These are phyloP conservation scores for Nemania diffusa DNA, from an alignment of 2,329 filamentous ascomycete genomes.

Conservation along the genomic window DNA sequence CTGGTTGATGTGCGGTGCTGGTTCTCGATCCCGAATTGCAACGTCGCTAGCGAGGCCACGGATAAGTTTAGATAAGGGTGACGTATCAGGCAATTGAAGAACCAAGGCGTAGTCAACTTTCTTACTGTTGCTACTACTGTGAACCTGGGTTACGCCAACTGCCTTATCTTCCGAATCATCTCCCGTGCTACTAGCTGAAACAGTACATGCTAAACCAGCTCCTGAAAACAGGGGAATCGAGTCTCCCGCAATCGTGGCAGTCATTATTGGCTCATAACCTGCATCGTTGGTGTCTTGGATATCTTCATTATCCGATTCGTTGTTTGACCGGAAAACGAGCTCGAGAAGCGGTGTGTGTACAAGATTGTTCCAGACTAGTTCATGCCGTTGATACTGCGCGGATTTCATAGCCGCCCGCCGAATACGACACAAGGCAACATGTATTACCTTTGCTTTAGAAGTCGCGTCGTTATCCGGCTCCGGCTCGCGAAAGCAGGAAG, in stretches of 20 bases:
- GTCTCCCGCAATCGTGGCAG: not conserved
- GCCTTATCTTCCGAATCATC: not conserved
- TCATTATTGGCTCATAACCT: not conserved
- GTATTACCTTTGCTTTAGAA: not conserved
- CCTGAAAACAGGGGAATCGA: not conserved
- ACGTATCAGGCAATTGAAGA: not conserved
- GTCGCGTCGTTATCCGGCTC: not conserved
- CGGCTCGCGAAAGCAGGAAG: not conserved
- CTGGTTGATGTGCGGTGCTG: not conserved
- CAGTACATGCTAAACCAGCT: not conserved
- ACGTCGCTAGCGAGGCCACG: not conserved
- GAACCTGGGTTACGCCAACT: not conserved
- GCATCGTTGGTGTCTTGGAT: not conserved
- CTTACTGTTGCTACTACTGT: not conserved
- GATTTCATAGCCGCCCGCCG: not conserved
- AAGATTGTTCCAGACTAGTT: not conserved
- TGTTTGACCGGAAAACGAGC: not conserved
- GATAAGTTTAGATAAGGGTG: not conserved
- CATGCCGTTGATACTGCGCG: not conserved
- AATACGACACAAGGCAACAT: not conserved
- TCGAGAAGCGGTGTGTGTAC: not conserved
- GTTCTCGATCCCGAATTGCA: not conserved
- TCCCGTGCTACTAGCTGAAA: not conserved
- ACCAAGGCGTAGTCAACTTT: not conserved
- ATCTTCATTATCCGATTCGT: not conserved